Base-by-base conservation (phyloP, 345 rosid species). In the Hirschfeldia incana region DNA sequence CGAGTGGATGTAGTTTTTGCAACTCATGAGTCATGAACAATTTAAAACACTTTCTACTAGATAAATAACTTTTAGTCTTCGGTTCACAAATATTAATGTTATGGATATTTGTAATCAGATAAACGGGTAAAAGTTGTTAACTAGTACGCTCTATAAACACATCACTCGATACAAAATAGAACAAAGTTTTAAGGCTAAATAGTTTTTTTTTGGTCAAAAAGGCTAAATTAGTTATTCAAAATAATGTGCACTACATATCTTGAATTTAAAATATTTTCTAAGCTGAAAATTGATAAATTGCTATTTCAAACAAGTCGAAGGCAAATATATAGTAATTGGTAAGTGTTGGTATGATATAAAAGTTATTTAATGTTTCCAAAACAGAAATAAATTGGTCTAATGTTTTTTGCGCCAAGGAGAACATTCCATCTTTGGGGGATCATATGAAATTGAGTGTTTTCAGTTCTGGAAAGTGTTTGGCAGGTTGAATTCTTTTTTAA, bases 1-100 rank as follows among this genome's bases (percentile, higher is more conserved):
- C 21, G 21, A 59, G 59, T 77, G 65, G 76, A 28, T 70, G 58
- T 70, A 27, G 28, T 28, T 36, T 70, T 28, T 27, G 71, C 37
- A 36, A 77, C 65, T 53, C 21, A 26, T 44, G 42, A 51, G 42
- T 70, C 13, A 70, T 70, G 65, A 46, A 29, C 51, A 49, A 12
- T 12, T 60, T 7, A 75, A 27, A 30, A 39, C 55, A 32, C 28
- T n/a, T 16, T 29, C 21, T 16, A 44, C 55, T n/a, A 46, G 55
- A 12, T 46, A 12, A 46, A 46, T 46, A n/a, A 4, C 4, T 46
- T 46, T 46, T 13, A 13, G 16, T 46, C 4, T 46, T 46, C 55
- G 16, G 55, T 46, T 46, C 55, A 46, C 55, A 46, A 46, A 46
- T 46, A 46, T 46, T 46, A 46, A 46, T 46, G 55, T 12, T 13